Evolutionary conservation across 2,329 filamentous ascomycete species (phyloP), one percentile per base, ranked within the genome.

Genomic region (Lasiodiplodia sp.): DNA sequence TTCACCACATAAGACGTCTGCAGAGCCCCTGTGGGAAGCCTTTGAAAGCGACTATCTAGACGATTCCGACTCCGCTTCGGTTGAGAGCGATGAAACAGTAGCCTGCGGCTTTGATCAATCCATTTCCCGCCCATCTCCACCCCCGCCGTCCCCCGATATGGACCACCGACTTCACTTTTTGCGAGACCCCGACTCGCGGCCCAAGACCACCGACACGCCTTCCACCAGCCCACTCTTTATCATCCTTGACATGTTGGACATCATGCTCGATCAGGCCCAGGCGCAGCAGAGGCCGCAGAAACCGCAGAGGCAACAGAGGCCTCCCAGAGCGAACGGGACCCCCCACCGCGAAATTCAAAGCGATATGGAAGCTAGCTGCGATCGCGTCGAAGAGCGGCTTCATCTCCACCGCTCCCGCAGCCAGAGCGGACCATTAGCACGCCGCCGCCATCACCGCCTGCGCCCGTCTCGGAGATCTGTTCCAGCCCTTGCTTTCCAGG

Each of bases 181-280:
- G 44, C 53, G 58, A 25, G 51, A 49, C 6, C 14, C 44, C 40
- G 23, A 60, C 23, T 38, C 11, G 18, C 65, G n/a, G 23, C 47
- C 47, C 18, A 67, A 60, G 31, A 49, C 51, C 18, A 31, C 53
- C n/a, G 55, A 67, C 28, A 67, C 65, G 31, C 65, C 65, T 5
- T 58, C 65, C 4, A 51, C 53, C 28, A 60, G 55, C 28, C 65
- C 65, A 14, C 55, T 67, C n/a, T 67, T 67, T 25, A 55, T 67
- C 14, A 21, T 67, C 6, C 55, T 67, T 2, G 65, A 67, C 21
- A 67, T 67, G 55, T 31, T 67, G 28, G 65, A 67, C 10, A 67
- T 67, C 25, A 67, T 67, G 65, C 65, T 67, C 25, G 53, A 57
- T 14, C 53, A 67, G 44, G 55, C 55, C 3, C 53, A 57, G 55